Percentiles rank a stretch among this genome's conserved stretches.
Conservation (phyloP, 2,329 filamentous ascomycete species). For the Scopulariopsis brevicaulis region DNA sequence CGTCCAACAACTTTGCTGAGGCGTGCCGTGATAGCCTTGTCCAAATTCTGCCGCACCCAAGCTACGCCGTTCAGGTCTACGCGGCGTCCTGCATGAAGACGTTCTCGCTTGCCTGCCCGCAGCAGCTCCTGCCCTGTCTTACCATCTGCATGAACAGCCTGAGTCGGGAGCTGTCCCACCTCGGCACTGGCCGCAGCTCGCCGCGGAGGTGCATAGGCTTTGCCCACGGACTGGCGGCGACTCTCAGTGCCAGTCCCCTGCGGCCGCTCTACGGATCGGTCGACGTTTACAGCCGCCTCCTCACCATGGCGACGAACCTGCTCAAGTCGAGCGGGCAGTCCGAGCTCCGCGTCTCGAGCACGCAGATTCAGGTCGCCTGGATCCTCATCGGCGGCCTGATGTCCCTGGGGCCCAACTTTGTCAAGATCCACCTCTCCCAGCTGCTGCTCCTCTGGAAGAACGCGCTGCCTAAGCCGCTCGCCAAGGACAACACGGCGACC, state of each 20-base stretch:
- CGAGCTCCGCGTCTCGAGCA: slow-evolving; percentile 81
- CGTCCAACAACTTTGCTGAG: slow-evolving; percentile 69
- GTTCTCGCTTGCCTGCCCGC: slow-evolving; percentile 83
- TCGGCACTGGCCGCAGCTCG: slow-evolving; percentile 65
- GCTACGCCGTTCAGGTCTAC: slow-evolving; percentile 90
- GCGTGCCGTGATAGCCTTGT: slow-evolving; percentile 75
- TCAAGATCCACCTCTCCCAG: slow-evolving; percentile 95
- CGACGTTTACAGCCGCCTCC: slow-evolving; percentile 84
- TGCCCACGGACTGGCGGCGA: slow-evolving; percentile 81
- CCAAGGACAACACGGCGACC: slow-evolving; percentile 79
- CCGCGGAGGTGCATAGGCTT: slow-evolving; percentile 80
- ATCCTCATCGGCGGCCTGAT: slow-evolving; percentile 92
- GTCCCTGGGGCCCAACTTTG: slow-evolving; percentile 93
- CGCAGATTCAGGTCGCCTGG: slow-evolving; percentile 96
- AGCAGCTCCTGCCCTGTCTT: slow-evolving; percentile 81
- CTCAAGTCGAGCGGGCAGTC: slow-evolving; percentile 88
- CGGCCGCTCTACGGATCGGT: slow-evolving; percentile 91
- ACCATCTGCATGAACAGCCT: slow-evolving; percentile 97
- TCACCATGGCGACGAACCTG: slow-evolving; percentile 82
- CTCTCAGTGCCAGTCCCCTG: slow-evolving; percentile 77
- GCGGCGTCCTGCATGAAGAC: slow-evolving; percentile 75
- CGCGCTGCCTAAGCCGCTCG: slow-evolving; percentile 85
- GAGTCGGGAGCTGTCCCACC: slow-evolving; percentile 69
- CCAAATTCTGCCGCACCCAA: slow-evolving; percentile 86
- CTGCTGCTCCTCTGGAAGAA: slow-evolving; percentile 94